Evolutionary conservation across 257 asterid genomes (phyloP), one percentile per base, ranked within the genome.

Genomic region (Echium plantagineum): DNA sequence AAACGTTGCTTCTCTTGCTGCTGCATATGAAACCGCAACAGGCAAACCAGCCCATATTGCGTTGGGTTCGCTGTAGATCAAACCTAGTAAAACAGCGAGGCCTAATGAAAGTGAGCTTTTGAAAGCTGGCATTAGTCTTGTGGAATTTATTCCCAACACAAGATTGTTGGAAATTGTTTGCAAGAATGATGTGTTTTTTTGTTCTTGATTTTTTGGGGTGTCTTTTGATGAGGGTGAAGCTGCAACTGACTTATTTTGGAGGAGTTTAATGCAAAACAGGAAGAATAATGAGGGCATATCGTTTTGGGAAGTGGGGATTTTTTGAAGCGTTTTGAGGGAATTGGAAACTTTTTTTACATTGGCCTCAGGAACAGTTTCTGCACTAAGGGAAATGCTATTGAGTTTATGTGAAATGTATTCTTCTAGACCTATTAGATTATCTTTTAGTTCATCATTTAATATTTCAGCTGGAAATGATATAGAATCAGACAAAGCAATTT

Each of bases 41-140:
- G 95, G 84, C 20, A 89, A 74, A 10, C 95, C 97, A 0, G 95
- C 71, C 97, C 97, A 86, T 64, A 46, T 71, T 1, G 90, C 93
- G 49, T 82, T 69, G 52, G 74, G 86, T 71, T 76, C 86, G 80
- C 93, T 84, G 6, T 82, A 89, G 0, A 75, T 64, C 58, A 73
- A 69, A 1, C 97, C 97, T 12, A 86, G 78, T 24, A 80, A 68
- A 13, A 84, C 76, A 0, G 95, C 90, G 1, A 81, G 77, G 30
- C 91, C 89, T 21, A 89, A 61, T 1, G 97, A 84, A 46, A 86
- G 81, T 3, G 94, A 76, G 72, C 84, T 76, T 65, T 75, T 89
- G 31, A 84, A 59, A 15, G 97, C 93, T 20, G 88, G 82, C 70
- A 75, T 64, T 7, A 84, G 67, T 62, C 93, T 86, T 22, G 56